Base-by-base conservation (phyloP, 108 stramenopile genomes). In the Skeletonema tropicum region DNA sequence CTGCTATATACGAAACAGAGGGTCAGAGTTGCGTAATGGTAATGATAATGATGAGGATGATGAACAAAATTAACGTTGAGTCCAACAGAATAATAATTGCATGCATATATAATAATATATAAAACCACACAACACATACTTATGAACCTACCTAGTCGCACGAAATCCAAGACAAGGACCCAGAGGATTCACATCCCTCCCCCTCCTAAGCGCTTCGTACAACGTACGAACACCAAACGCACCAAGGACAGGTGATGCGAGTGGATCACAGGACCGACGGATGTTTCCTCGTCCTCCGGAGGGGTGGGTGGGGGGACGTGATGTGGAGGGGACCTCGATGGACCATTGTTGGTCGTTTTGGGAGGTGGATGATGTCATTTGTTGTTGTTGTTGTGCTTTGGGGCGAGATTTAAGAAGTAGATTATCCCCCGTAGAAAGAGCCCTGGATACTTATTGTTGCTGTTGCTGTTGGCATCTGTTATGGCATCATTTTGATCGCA, bases 141-240 rank as follows among this genome's bases (percentile, higher is more conserved):
- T n/a, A 66, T n/a, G 19, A 30, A 41, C 12, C 80, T 30, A 71
- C 70, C 57, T 59, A 45, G 80, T 81, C 45, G 92, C 91, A 17
- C 94, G 89, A 71, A 87, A 95, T 25, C 94, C 94, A 32, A 95
- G 66, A 48, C 90, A 93, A 5, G 94, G 89, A 15, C 92, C 94
- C 7, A 92, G 75, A 21, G 94, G 94, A 70, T 93, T 92, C 29
- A 95, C 45, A 15, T 70, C 64, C 26, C 80, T 75, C 21, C 94
- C 94, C 13, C 89, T 83, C 33, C 94, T 88, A 65, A 95, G 74
- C 49, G 82, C 86, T 83, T 95, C 94, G 76, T 95, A 93, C 58
- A 95, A 67, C 0, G 94, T 93, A 11, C 82, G 92, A 35, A 79
- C 86, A 3, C 94, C 94, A 17, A 80, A 13, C 25, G 68, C 59